Conservation (phyloP, 345 rosid genomes). For the Microcos paniculata region DNA sequence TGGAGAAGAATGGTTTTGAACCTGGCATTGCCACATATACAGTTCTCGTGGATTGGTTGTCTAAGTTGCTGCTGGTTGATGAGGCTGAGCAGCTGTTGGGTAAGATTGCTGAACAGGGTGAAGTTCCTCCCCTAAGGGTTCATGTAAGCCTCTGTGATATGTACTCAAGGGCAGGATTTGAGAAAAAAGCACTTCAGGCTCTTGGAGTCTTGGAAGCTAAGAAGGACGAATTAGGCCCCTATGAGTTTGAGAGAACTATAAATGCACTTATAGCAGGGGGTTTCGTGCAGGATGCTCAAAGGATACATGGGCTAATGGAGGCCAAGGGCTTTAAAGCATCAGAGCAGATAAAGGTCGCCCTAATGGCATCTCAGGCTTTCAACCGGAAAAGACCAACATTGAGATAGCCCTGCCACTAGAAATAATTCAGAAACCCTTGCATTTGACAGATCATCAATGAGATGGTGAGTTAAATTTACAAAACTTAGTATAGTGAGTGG, state of each 20-base stretch:
- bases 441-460: neutral
- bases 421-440: neutral
- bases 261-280: slow-evolving; percentile 61
- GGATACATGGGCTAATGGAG: slow-evolving; percentile 54
- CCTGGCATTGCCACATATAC: slow-evolving; percentile 71
- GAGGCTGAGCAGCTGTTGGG: slow-evolving; percentile 79
- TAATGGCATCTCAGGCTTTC: slow-evolving; percentile 29
- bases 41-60: slow-evolving; percentile 78
- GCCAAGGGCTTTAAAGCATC: slow-evolving; percentile 48
- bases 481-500: neutral
- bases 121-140: slow-evolving; percentile 62
- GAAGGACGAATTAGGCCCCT: slow-evolving; percentile 45
- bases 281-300: slow-evolving; percentile 61
- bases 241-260: slow-evolving; percentile 62
- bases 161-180: slow-evolving; percentile 55
- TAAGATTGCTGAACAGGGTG: slow-evolving; percentile 75
- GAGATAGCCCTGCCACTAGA: neutral
- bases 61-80: slow-evolving; percentile 61
- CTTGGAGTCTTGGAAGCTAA: slow-evolving; percentile 58
- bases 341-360: slow-evolving; percentile 32
- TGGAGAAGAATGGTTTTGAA: slow-evolving; percentile 76
- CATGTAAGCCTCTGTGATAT: slow-evolving; percentile 80
- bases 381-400: slow-evolving; percentile 20
- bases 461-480: slow-evolving; percentile 1
- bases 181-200: slow-evolving; percentile 84